phyloP scores from a whole-genome alignment of 192 early-diverging fungal genomes.

The Bifiguratus adelaidae region DNA sequence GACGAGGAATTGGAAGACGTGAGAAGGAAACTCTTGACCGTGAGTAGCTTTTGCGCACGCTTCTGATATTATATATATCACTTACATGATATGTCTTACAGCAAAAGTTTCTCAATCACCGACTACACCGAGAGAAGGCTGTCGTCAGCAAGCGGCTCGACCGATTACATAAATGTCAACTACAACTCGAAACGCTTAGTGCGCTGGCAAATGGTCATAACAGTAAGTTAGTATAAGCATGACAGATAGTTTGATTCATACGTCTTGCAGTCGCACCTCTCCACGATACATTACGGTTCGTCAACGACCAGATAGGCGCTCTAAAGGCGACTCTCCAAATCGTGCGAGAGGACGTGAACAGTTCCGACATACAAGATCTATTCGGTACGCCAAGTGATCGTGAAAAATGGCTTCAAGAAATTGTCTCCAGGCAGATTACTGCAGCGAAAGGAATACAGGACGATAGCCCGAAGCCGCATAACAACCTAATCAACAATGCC shows the following conservation, averaged over 20 bases:
- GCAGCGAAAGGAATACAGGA: no score
- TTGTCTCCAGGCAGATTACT: no score
- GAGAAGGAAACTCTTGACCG: constrained; percentile 25
- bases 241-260: no score
- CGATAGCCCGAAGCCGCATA: no score
- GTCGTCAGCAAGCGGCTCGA: constrained; percentile 5
- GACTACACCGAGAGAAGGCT: constrained; percentile 20
- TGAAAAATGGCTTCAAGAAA: no score
- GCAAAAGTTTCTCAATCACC: constrained; percentile 26
- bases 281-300: not conserved
- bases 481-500: no score
- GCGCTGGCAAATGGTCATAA: no score
- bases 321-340: not conserved
- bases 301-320: not conserved
- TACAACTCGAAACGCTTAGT: not conserved
- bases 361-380: not conserved
- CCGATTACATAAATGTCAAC: not conserved
- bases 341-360: not conserved
- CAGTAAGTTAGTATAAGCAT: no score
- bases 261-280: not conserved
- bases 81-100: not conserved
- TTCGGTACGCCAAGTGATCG: not conserved
- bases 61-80: not conserved
- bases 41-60: constrained; percentile 7
- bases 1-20: constrained; percentile 25